Evolutionary conservation across 2,329 filamentous ascomycete genomes (phyloP), one percentile per base, ranked within the genome.

Genomic region (Periglandula ipomoeae): DNA sequence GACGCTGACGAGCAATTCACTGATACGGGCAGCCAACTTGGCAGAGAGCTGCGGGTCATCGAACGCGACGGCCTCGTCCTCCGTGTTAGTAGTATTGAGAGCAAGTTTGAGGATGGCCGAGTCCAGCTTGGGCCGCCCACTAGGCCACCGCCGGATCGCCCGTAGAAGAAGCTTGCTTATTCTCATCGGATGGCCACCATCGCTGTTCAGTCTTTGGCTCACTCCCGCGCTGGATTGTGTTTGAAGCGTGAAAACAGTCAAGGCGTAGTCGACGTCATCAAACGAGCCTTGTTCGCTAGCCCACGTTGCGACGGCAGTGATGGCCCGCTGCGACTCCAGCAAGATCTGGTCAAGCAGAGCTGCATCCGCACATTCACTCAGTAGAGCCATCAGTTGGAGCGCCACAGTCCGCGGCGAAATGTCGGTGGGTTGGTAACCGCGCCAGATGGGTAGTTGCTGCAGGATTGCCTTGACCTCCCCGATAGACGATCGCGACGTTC

Each of bases 21-120:
- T 72, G 23, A 85, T 74, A 1, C 71, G 69, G 2, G 64, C 61
- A 2, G 72, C 71, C 13, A 83, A 61, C 50, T 65, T 58, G 35
- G 70, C 61, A 49, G 82, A 70, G 9, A 85, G 67, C 8, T 71
- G 70, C 45, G 74, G 73, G n/a, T 78, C 72, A 26, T 84, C 76
- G 58, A 95, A 89, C 3, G 79, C 70, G 26, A 79, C 75, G 37
- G 87, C 89, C 11, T 87, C 81, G 13, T 77, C 68, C 52, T 87
- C 86, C 56, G 89, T 87, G 68, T 95, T 95, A 8, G 89, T 93
- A 44, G 90, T 75, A 58, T 95, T 95, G 53, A 95, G 76, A 32
- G 87, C 83, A 4, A 96, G 74, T 49, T 87, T 69, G 32, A 69
- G 53, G 2, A 57, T 55, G 6, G 60, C 53, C 5, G 58, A 60